phyloP scores from a whole-genome alignment of 164 flowering plant genomes.

The Cinnamomum micranthum region DNA sequence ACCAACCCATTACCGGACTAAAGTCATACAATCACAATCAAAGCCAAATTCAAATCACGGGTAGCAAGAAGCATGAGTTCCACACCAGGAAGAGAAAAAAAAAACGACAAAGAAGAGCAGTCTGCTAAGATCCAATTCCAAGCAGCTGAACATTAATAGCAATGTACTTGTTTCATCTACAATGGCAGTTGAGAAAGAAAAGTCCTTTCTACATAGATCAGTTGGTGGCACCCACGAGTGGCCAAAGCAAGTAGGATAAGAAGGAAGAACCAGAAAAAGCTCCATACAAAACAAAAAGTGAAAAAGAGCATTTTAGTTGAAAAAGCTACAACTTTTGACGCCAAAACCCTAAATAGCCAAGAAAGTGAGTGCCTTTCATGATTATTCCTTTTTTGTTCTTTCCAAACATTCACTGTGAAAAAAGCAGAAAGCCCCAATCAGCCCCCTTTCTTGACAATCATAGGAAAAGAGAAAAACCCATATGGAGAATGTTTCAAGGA shows the following conservation, averaged over 20 bases:
- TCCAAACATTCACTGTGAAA: not conserved
- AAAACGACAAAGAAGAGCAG: not conserved
- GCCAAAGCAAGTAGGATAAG: no score
- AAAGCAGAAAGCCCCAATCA: no score
- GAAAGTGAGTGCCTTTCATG: not conserved
- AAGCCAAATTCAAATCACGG: not conserved
- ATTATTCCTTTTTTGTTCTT: not conserved
- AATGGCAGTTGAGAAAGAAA: no score
- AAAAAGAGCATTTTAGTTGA: not conserved
- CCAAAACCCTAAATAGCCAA: not conserved
- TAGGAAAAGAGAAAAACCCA: not conserved
- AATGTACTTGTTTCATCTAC: no score
- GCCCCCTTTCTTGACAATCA: not conserved
- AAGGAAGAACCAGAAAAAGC: no score
- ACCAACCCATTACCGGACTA: constrained; percentile 9
- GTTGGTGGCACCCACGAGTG: no score
- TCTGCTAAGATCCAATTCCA: not conserved
- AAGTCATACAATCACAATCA: not conserved
- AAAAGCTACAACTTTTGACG: not conserved
- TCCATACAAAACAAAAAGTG: not conserved
- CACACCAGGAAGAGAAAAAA: not conserved
- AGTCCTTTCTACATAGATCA: no score
- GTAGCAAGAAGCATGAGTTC: not conserved
- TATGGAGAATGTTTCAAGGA: not conserved
- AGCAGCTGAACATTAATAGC: no score